These are phyloP conservation scores for Fusarium avenaceum DNA, from an alignment of 2,329 filamentous ascomycete genomes.

Conservation along the genomic window DNA sequence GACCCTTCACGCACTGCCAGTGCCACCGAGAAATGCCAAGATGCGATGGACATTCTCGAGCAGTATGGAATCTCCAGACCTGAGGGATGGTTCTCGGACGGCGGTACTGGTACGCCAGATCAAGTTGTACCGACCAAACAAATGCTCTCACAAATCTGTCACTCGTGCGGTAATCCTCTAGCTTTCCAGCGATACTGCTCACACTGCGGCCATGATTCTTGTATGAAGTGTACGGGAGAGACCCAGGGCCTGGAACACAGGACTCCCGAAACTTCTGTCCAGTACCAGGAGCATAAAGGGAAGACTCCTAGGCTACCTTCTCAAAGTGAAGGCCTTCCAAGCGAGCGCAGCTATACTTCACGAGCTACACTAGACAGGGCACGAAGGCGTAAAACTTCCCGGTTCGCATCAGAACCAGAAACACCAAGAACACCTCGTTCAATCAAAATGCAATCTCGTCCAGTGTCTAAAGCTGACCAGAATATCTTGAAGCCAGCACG, in stretches of 20 bases:
- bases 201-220: slow-evolving; percentile 66
- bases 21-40: slow-evolving; percentile 55
- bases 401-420: slow-evolving; percentile 27
- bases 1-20: slow-evolving; percentile 50
- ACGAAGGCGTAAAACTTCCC: slow-evolving; percentile 17
- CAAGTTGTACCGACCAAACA: slow-evolving; percentile 14
- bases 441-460: slow-evolving; percentile 20
- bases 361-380: slow-evolving; percentile 11
- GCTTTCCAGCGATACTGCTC: slow-evolving; percentile 58
- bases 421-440: slow-evolving; percentile 22
- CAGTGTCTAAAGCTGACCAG: slow-evolving; percentile 9
- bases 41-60: slow-evolving; percentile 63
- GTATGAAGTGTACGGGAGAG: slow-evolving; percentile 61
- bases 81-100: slow-evolving; percentile 61
- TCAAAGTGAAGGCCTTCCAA: background rate
- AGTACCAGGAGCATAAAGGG: slow-evolving; percentile 15
- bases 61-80: slow-evolving; percentile 62
- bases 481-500: slow-evolving; percentile 15
- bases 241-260: slow-evolving; percentile 35
- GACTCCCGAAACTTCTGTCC: background rate
- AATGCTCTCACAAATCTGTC: slow-evolving; percentile 59
- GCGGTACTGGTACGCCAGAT: slow-evolving; percentile 43
- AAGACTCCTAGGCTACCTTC: slow-evolving; percentile 8
- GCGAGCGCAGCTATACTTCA: slow-evolving; percentile 16
- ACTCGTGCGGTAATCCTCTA: slow-evolving; percentile 62